Conservation (phyloP, 106 monocot genomes). For the Acorus calamus region DNA sequence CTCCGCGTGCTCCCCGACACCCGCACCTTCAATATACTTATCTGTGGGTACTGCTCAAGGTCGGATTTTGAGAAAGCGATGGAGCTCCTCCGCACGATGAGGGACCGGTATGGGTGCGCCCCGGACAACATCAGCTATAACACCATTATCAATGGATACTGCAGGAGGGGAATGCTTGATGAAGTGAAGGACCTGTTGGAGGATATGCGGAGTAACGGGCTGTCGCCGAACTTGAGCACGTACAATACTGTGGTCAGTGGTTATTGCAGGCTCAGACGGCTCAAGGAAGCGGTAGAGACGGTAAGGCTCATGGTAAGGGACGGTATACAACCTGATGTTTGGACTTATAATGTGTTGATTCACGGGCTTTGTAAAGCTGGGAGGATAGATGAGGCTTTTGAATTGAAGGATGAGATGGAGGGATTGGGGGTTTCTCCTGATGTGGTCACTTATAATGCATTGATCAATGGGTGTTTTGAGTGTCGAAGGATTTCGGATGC, state of each 20-base stretch:
- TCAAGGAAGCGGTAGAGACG: slow-evolving; percentile 63
- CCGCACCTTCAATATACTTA: slow-evolving; percentile 72
- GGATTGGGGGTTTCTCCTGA: slow-evolving; percentile 42
- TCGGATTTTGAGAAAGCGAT: slow-evolving; percentile 36
- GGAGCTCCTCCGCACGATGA: slow-evolving; percentile 31
- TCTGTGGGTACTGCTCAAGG: slow-evolving; percentile 31
- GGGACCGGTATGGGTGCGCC: slow-evolving; percentile 25
- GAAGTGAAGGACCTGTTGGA: slow-evolving; percentile 51
- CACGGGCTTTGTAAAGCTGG: slow-evolving; percentile 64
- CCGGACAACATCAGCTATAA: slow-evolving; percentile 73
- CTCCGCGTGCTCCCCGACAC: slow-evolving; percentile 47
- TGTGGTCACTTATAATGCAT: slow-evolving; percentile 62
- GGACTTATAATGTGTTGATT: slow-evolving; percentile 80
- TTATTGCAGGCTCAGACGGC: slow-evolving; percentile 63
- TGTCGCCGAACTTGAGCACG: slow-evolving; percentile 39
- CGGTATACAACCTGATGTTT: slow-evolving; percentile 49
- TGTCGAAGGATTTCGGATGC: slow-evolving; percentile 31
- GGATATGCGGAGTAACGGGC: slow-evolving; percentile 63
- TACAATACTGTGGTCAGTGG: slow-evolving; percentile 70
- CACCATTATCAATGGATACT: slow-evolving; percentile 63
- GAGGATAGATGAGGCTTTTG: slow-evolving; percentile 53
- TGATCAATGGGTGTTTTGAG: slow-evolving; percentile 69
- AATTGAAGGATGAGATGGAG: slow-evolving; percentile 68
- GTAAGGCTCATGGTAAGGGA: slow-evolving; percentile 60
- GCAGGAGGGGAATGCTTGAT: slow-evolving; percentile 61